Conservation (phyloP, 73 alveolate species). For the Stentor roeselii region DNA sequence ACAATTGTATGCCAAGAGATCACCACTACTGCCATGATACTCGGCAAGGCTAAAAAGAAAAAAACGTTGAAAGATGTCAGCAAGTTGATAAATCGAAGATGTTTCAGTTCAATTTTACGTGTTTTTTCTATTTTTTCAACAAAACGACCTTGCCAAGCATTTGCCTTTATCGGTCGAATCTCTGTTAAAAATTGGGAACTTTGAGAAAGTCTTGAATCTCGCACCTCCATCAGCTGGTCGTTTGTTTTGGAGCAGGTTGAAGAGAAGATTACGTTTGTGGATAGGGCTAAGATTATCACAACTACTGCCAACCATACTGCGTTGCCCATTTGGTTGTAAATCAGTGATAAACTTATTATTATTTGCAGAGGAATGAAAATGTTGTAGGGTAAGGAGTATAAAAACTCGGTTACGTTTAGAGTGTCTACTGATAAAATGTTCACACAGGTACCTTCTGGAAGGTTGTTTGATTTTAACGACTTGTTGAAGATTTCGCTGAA, state of each 20-base stretch:
- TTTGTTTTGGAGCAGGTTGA: constrained; percentile 38
- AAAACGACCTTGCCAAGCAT: constrained; percentile 67
- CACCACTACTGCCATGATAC: background rate
- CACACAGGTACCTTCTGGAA: background rate
- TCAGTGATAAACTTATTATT: background rate
- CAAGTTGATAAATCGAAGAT: constrained; percentile 1
- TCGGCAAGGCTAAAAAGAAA: background rate
- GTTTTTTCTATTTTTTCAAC: constrained; percentile 43
- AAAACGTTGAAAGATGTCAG: background rate
- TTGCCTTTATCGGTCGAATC: constrained; percentile 58
- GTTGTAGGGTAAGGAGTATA: background rate
- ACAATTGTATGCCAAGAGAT: background rate
- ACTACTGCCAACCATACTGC: constrained; percentile 70
- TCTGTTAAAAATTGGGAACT: constrained; percentile 69
- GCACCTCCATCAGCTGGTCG: constrained; percentile 54
- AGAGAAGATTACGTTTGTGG: constrained; percentile 47
- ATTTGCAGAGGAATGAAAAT: background rate
- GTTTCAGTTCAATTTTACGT: background rate
- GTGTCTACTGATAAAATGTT: constrained; percentile 1
- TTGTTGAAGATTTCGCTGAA: background rate
- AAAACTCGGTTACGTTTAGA: background rate
- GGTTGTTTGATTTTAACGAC: background rate
- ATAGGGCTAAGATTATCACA: constrained; percentile 49
- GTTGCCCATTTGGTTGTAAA: constrained; percentile 47
- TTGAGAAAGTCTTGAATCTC: constrained; percentile 62